Conservation (phyloP, 208 protist genomes). For the Novymonas esmeraldas region DNA sequence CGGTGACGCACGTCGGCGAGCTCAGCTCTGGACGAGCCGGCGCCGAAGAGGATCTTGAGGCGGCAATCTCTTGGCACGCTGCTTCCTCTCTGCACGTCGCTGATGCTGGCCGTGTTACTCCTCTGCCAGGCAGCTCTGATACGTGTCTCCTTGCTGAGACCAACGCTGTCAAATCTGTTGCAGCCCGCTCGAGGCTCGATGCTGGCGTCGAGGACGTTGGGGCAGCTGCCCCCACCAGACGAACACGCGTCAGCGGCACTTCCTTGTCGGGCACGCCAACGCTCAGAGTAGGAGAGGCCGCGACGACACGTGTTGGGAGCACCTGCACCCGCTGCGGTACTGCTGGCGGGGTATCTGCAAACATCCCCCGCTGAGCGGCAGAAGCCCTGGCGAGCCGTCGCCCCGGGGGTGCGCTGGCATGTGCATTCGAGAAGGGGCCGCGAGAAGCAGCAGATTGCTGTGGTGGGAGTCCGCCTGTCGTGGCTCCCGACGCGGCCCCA, state of each 20-base stretch:
- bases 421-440: too few relatives aligned
- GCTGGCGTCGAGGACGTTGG: not conserved
- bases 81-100: not conserved
- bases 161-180: not conserved
- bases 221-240: not conserved
- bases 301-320: not conserved
- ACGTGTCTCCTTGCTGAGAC: not conserved
- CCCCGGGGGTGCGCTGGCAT: too few relatives aligned
- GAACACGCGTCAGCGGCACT: slow-evolving; percentile 2
- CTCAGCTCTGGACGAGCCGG: not conserved
- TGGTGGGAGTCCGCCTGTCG: too few relatives aligned
- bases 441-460: too few relatives aligned
- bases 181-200: not conserved
- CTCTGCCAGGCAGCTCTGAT: not conserved
- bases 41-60: not conserved
- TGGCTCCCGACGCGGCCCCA: too few relatives aligned
- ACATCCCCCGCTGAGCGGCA: not conserved
- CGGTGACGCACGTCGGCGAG: not conserved
- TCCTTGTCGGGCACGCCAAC: not conserved
- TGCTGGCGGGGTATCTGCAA: not conserved
- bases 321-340: not conserved
- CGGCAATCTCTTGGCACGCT: not conserved
- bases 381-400: too few relatives aligned
- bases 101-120: not conserved
- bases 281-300: not conserved